Base-by-base conservation (phyloP, 768 basidiomycete species). In the Psilocybe tampanensis region DNA sequence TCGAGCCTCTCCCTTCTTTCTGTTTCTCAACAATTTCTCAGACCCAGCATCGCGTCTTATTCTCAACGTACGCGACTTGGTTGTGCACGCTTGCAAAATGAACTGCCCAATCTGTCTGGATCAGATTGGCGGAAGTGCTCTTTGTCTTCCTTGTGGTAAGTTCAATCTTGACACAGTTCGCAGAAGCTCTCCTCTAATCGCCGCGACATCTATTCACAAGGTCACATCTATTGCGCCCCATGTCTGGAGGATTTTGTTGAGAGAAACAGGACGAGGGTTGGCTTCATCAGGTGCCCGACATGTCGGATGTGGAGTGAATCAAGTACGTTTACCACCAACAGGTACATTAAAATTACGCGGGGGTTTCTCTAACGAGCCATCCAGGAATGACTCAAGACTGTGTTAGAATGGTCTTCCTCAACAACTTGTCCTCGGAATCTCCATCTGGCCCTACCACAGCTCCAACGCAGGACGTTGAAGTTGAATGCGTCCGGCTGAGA, bases 221-320 rank as follows among this genome's bases (percentile, higher is more conserved):
- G 56, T 22, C 56, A 58, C 24, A 58, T 58, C 26, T 58, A 47
- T 19, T 58, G 56, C 44, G 15, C 1, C 17, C 19, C 44, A 15
- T 58, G 56, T 18, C 21, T 52, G 12, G 41, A 48, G 8, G 33
- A 21, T 11, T 24, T 57, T 13, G 2, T 19, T n/a, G 24, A 24
- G 21, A 44, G 22, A 32, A 42, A 19, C 3, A 47, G 43, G 15
- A 33, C 41, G 6, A 32, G 50, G 11, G 19, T 4, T 17, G 33
- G 36, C 3, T 45, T n/a, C 18, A 17, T 58, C 21, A 34, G 33
- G 15, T 58, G 56, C 47, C 56, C 56, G 4, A 18, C 19, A 7
- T 58, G 56, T 21, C 56, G 56, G 5, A 19, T 3, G 23, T 19
- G 11, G 9, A 22, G 13, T 11, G 9, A 17, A 4, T 24, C 36